Percentiles rank a stretch among this genome's conserved stretches.
These are phyloP conservation scores for Aspergillus versicolor DNA, from an alignment of 2,329 filamentous ascomycete genomes.

Conservation along the genomic window DNA sequence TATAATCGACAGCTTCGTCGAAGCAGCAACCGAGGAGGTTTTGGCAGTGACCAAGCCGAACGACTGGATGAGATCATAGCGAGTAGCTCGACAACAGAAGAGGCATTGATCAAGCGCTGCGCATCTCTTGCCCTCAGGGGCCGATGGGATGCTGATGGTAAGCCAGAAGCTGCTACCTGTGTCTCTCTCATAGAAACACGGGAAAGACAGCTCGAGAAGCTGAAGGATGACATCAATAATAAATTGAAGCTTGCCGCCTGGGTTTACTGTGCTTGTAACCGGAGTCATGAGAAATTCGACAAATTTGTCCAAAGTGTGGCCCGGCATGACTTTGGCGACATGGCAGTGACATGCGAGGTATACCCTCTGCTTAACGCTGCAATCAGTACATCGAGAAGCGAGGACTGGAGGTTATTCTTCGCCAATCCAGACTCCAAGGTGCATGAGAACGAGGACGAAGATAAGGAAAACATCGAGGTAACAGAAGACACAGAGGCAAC, in stretches of 20 bases:
- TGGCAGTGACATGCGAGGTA: conserved; percentile 22
- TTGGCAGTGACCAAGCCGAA: conserved; percentile 30
- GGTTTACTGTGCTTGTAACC: conserved; percentile 27
- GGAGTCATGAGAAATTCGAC: conserved; percentile 26
- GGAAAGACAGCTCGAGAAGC: conserved; percentile 22
- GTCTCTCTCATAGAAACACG: conserved; percentile 29
- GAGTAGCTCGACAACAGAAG: conserved; percentile 49
- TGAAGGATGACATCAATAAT: conserved; percentile 21
- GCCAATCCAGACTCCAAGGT: not conserved
- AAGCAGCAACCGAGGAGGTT: conserved; percentile 22
- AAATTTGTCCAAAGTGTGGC: conserved; percentile 28
- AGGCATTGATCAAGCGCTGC: conserved; percentile 53
- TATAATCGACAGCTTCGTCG: conserved; percentile 47
- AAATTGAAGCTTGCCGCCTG: conserved; percentile 31
- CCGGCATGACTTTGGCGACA: conserved; percentile 31
- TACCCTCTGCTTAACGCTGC: conserved; percentile 22
- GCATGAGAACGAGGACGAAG: not conserved
- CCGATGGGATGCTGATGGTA: conserved; percentile 23
- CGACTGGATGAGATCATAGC: conserved; percentile 49
- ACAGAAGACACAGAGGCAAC: not conserved
- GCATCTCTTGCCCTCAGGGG: conserved; percentile 35
- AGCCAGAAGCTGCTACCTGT: conserved; percentile 32
- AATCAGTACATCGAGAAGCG: conserved; percentile 13
- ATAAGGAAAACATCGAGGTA: not conserved
- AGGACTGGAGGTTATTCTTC: conserved; percentile 35